Percentiles rank a stretch among this genome's conserved stretches.
phyloP scores from a whole-genome alignment of 1,284 basidiomycete species.

The Mycena sp. region DNA sequence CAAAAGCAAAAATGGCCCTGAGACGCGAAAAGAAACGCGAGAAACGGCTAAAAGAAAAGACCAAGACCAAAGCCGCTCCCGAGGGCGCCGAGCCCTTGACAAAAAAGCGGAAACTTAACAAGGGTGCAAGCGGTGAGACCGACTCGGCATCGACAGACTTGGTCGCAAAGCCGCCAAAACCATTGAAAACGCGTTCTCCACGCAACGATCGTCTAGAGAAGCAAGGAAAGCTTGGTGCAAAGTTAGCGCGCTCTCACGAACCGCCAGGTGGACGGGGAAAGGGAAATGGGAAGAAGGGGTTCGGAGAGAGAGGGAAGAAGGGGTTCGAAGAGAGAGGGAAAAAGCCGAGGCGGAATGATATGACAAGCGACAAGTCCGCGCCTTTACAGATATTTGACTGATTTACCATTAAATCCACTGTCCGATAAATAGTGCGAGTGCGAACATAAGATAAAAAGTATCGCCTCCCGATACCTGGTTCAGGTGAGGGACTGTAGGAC shows the following conservation, averaged over 20 bases:
- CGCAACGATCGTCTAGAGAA: conserved; percentile 20
- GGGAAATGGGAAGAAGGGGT: conserved; percentile 23
- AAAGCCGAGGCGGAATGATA: conserved; percentile 6
- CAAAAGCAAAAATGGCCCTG: conserved; percentile 38
- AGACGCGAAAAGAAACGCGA: conserved; percentile 43
- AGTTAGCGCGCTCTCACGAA: conserved; percentile 9
- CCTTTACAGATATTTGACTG: conserved; percentile 29
- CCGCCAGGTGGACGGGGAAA: conserved; percentile 19
- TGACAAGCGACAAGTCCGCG: conserved; percentile 4
- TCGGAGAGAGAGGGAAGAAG: background rate
- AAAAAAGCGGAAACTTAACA: conserved; percentile 19
- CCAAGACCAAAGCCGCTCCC: conserved; percentile 9
- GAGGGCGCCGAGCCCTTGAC: background rate
- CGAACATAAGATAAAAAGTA: conserved; percentile 34
- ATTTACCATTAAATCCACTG: conserved; percentile 18
- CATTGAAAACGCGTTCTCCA: conserved; percentile 9
- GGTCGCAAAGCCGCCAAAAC: background rate
- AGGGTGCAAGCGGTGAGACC: background rate
- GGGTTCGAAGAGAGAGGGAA: conserved; percentile 3
- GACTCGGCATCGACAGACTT: background rate
- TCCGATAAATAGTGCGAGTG: conserved; percentile 31
- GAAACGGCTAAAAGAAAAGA: conserved; percentile 18
- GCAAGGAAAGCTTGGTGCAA: conserved; percentile 17
- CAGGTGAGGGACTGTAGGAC: conserved; percentile 68
- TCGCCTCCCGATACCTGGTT: conserved; percentile 30